Evolutionary conservation across 2,329 filamentous ascomycete species (phyloP), one percentile per base, ranked within the genome.

Genomic region (Hortaea werneckii): DNA sequence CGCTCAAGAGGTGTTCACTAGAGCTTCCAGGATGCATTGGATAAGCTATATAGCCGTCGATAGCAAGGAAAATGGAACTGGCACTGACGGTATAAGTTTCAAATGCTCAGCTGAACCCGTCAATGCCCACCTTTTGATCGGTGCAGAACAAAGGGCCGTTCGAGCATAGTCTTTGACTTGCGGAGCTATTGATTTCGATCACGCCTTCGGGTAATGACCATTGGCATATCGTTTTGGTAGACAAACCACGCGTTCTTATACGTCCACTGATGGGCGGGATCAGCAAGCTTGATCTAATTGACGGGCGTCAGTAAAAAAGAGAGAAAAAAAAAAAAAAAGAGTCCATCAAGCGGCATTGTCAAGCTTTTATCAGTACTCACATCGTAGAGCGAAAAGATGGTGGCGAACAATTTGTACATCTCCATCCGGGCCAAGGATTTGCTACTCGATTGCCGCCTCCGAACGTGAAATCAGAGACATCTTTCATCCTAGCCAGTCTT

Each of bases 381-480:
- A 39, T 44, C 42, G 13, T 38, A 44, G 4, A 44, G 42, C 42
- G 42, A 44, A 37, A 38, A 44, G 32, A 44, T 20, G n/a, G 42
- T 44, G 10, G 42, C 42, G 30, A 44, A 39, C 13, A 60, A 40
- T 41, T 58, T 60, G 28, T 38, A 46, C 47, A 60, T 58, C 48
- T 60, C 58, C 28, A 59, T 34, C 32, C 53, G 37, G 6, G 50
- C 47, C 40, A 60, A 51, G 37, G 57, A 50, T 29, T 48, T 48
- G 1, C 63, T 3, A 53, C 58, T 7, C 63, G 48, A 1, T 58
- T 55, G 2, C 64, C 63, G 2, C 50, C 58, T 6, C 63, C 64
- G 41, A 66, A 66, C 3, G 38, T 32, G 43, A 45, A 45, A n/a
- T 40, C 37, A 7, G 43, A 12, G 8, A 40, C 38, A 34, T 45